Evolutionary conservation across 2,329 filamentous ascomycete genomes (phyloP), one percentile per base, ranked within the genome.

Genomic region (Geosmithia putterillii): DNA sequence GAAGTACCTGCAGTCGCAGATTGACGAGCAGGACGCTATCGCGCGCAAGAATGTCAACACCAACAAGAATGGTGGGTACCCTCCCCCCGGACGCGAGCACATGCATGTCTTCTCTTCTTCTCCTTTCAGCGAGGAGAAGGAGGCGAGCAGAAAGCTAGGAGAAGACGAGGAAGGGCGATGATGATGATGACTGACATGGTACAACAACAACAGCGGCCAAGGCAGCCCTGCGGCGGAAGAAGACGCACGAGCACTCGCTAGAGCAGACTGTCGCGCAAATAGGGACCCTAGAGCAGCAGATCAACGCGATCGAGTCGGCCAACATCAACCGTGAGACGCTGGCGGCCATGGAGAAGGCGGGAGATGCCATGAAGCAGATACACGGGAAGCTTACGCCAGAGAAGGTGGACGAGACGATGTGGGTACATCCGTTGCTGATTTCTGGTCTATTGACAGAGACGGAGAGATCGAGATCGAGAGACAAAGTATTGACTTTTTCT

Each of bases 261-360:
- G 87, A 95, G 52, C 89, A 95, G 66, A 96, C 90, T 2, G 75
- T 79, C 46, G 79, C 83, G 25, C 90, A 96, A 66, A 94, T 96
- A 57, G 79, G 81, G 54, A 94, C 92, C 19, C 73, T 98, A 38
- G 92, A 98, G 63, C 84, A 89, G 58, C 88, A 98, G 63, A 94
- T 96, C 58, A 92, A 92, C 63, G 83, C 86, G 47, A 96, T 98
- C 69, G 92, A 98, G 66, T 87, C 89, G 40, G 92, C 92, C 48
- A 98, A 96, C 62, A 95, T 98, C 71, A 98, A 98, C 73, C 82
- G 90, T 66, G 89, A 95, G 71, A 98, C 92, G 12, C 72, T 96
- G 50, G 77, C 83, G 52, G 90, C 89, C 7, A 95, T 98, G 88
- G 83, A 94, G 76, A 82, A 82, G 59, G 90, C 92, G 10, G 81